Evolutionary conservation across 331 rosid species (phyloP).

Genomic region (Pyracantha coccinea): DNA sequence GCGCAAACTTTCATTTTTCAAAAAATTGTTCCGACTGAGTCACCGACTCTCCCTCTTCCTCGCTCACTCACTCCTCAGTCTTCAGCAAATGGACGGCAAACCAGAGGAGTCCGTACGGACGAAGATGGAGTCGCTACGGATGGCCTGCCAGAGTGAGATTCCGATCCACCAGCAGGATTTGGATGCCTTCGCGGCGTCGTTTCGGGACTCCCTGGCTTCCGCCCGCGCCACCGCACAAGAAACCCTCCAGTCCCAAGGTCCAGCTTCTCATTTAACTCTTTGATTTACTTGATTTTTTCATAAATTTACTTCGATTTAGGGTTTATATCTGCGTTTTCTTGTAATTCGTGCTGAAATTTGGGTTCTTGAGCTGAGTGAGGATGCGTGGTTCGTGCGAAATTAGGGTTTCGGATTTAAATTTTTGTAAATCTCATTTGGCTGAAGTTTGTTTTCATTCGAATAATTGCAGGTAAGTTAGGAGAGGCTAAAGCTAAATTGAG

Average conservation of each 20-base stretch:
- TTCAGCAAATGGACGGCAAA: constrained; percentile 16
- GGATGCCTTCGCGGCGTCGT: constrained; percentile 29
- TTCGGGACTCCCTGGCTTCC: constrained; percentile 30
- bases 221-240: constrained; percentile 25
- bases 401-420: constrained; percentile 19
- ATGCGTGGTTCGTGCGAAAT: background rate
- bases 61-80: background rate
- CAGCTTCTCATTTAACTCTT: background rate
- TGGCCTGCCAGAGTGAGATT: constrained; percentile 36
- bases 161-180: constrained; percentile 25
- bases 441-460: background rate
- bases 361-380: background rate
- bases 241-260: constrained; percentile 47
- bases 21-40: background rate
- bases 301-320: background rate
- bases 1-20: background rate
- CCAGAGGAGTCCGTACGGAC: constrained; percentile 15
- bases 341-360: background rate
- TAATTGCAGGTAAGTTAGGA: constrained; percentile 37
- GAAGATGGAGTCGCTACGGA: constrained; percentile 39
- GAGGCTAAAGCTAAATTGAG: constrained; percentile 51
- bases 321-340: background rate
- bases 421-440: background rate
- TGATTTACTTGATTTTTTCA: background rate
- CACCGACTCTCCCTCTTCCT: no score